Evolutionary conservation across 768 basidiomycete genomes (phyloP).

Genomic region (Daedaleopsis nitida): DNA sequence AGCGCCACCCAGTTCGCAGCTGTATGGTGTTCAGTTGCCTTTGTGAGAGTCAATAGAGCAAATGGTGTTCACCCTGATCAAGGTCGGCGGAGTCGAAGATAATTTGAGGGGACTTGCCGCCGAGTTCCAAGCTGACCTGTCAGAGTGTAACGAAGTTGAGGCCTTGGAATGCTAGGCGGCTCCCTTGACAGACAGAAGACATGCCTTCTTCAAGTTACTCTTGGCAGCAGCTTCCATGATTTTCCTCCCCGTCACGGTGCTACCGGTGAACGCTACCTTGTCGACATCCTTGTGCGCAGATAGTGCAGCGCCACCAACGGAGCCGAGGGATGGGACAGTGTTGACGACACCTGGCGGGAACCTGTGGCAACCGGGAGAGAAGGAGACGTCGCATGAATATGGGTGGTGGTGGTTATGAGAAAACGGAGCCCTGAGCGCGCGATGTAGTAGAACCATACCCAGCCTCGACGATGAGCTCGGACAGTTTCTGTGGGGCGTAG

Average conservation of each 20-base stretch:
- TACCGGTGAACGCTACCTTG: constrained; percentile 96
- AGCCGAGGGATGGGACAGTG: constrained; percentile 80
- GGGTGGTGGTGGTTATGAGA: not conserved
- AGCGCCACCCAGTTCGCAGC: constrained; percentile 87
- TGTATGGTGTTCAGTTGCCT: not conserved
- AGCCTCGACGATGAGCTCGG: constrained; percentile 79
- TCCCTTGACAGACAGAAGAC: not conserved
- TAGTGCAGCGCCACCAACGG: constrained; percentile 83
- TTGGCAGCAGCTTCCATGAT: constrained; percentile 92
- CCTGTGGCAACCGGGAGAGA: constrained; percentile 36
- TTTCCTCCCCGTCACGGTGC: constrained; percentile 84
- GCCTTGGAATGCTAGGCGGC: not conserved
- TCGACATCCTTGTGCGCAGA: constrained; percentile 83
- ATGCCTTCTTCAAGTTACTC: constrained; percentile 91
- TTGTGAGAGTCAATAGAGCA: not conserved
- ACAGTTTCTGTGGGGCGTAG: constrained; percentile 60
- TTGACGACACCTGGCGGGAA: constrained; percentile 94
- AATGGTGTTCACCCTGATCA: constrained; percentile 63
- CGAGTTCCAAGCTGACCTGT: constrained; percentile 88
- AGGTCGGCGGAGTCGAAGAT: constrained; percentile 91
- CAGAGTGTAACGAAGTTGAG: not conserved
- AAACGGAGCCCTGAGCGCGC: not conserved
- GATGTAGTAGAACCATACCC: constrained; percentile 51
- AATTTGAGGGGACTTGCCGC: constrained; percentile 89
- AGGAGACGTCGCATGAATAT: not conserved